Base-by-base conservation (phyloP, 768 basidiomycete species). In the Leccinum truebloodii region DNA sequence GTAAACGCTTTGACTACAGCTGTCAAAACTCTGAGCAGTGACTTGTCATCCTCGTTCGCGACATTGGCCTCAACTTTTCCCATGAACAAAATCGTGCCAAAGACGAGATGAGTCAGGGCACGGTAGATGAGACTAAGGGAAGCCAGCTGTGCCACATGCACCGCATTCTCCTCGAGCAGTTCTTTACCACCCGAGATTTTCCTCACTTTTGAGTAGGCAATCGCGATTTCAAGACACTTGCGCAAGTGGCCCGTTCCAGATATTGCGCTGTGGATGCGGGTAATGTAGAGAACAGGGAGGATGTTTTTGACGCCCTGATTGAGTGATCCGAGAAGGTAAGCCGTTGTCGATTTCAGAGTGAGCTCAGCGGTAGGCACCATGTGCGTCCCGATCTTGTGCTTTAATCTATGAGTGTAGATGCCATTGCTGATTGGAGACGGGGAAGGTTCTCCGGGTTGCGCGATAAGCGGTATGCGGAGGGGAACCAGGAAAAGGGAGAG, bases 401-500 rank as follows among this genome's bases (percentile, higher is more conserved):
- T 93, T 51, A 92, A 79, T 14, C 89, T 80, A 71, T 93, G 90
- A 2, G 89, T 73, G 63, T 79, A 77, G 57, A 93, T 84, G 26
- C 85, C 83, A 73, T 92, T 92, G 69, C 81, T 84, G 13, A 73
- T 79, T 4, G 83, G 73, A 39, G 79, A 72, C 0, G 82, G 81
- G 0, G 59, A 64, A 16, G 82, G 79, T 46, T 76, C 72, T 16
- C 75, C 68, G 4, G 79, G 77, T 14, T 67, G 63, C 44, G 75
- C 78, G 61, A 86, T 59, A 54, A 88, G 78, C 16, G 87, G 86
- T 8, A 83, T 48, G 30, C 69, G 69, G 22, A 92, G 79, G 28
- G 89, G 88, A 48, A 92, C 77, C 32, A 92, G 78, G 75, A 92
- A 92, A 39, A 92, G 83, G 1, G 89, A 91, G 13, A 92, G 80